Conservation (phyloP, 2,329 filamentous ascomycete species). For the Zymoseptoria brevis region DNA sequence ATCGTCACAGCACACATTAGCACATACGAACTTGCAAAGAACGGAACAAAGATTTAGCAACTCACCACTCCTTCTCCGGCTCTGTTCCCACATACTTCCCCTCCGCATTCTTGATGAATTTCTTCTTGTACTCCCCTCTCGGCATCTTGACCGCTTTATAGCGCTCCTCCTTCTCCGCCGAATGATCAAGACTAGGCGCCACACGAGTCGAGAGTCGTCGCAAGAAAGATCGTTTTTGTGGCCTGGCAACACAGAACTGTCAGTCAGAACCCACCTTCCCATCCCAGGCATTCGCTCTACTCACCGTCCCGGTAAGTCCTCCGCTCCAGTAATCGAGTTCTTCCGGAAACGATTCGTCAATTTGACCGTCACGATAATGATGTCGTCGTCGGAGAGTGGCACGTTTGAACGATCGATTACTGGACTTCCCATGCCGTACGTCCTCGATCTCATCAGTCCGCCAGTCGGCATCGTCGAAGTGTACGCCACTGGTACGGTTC, state of each 20-base stretch:
- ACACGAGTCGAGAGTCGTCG: constrained; percentile 23
- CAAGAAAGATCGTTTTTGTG: constrained; percentile 20
- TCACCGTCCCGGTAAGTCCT: constrained; percentile 18
- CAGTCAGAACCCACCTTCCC: neutral
- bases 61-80: constrained; percentile 22
- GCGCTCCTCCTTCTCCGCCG: constrained; percentile 13
- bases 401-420: neutral
- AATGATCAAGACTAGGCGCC: constrained; percentile 6
- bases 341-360: constrained; percentile 13
- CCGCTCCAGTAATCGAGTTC: constrained; percentile 10
- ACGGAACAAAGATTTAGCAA: neutral
- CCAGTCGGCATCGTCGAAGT: neutral
- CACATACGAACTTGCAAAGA: neutral
- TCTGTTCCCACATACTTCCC: constrained; percentile 26
- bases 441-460: neutral
- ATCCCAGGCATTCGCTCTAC: neutral
- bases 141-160: constrained; percentile 28
- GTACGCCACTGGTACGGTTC: neutral
- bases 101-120: constrained; percentile 19
- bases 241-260: constrained; percentile 10
- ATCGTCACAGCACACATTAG: neutral
- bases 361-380: constrained; percentile 24
- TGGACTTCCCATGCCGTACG: neutral
- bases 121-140: constrained; percentile 21
- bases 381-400: constrained; percentile 18